Conservation (phyloP, 2,329 filamentous ascomycete genomes). For the Clonostachys chloroleuca region DNA sequence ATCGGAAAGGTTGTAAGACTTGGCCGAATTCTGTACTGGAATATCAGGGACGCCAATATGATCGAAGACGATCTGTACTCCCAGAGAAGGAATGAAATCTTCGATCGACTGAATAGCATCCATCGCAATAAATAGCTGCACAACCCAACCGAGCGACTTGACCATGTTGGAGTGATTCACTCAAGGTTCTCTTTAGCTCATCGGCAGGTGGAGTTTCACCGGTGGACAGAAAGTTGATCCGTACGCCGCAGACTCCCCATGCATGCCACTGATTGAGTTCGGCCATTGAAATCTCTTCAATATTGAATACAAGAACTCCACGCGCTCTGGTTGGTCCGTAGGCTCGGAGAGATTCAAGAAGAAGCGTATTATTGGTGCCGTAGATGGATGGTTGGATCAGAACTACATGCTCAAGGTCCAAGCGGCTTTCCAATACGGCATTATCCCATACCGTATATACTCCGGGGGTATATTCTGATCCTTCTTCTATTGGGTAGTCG, state of each 20-base stretch:
- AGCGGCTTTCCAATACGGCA: conserved; percentile 39
- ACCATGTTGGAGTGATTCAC: conserved; percentile 44
- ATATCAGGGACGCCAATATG: conserved; percentile 48
- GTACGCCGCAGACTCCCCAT: conserved; percentile 53
- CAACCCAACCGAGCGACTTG: conserved; percentile 45
- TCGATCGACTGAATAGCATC: conserved; percentile 42
- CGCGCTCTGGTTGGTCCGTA: conserved; percentile 45
- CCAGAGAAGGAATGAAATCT: conserved; percentile 38
- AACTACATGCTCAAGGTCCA: conserved; percentile 51
- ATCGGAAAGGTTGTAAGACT: conserved; percentile 29
- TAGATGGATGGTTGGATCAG: conserved; percentile 61
- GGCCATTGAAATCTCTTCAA: conserved; percentile 35
- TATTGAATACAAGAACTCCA: conserved; percentile 46
- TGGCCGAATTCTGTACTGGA: not conserved
- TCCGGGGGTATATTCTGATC: conserved; percentile 46
- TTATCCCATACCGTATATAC: conserved; percentile 46
- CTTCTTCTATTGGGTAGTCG: conserved; percentile 38
- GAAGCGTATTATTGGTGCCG: conserved; percentile 53
- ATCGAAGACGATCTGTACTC: conserved; percentile 52
- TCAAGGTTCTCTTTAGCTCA: conserved; percentile 35
- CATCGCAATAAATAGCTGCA: conserved; percentile 55
- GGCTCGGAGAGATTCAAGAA: conserved; percentile 45
- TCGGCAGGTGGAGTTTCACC: conserved; percentile 29
- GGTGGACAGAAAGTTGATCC: conserved; percentile 54
- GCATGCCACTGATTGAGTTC: conserved; percentile 46